Evolutionary conservation across 805 yeast genomes (phyloP), one percentile per base, ranked within the genome.

Genomic region (Allodekkera sacchari): DNA sequence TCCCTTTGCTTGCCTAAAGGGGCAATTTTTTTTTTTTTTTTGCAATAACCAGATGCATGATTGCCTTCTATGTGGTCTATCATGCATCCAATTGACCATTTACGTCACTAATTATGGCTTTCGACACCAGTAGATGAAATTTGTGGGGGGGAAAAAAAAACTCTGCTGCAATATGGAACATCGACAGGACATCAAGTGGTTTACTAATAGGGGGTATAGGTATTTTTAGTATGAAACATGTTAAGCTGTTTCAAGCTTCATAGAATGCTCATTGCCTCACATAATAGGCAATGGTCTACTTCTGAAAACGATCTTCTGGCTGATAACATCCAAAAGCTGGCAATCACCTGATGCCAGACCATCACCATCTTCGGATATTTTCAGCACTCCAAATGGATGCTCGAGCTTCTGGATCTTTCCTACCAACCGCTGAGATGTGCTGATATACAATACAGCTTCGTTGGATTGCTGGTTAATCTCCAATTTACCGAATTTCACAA

Each of bases 241-340:
- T n/a, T n/a, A n/a, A n/a, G n/a, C n/a, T n/a, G n/a, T n/a, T n/a
- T n/a, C n/a, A n/a, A n/a, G n/a, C n/a, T n/a, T n/a, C n/a, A n/a
- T n/a, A n/a, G n/a, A n/a, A n/a, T n/a, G n/a, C n/a, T n/a, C n/a
- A n/a, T n/a, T n/a, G 34, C 41, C 16, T 61, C 50, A 79, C 88
- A 81, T 80, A 30, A 81, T 75, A 4, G 94, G 94, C 31, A 83
- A 58, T 0, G 94, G 92, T 39, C 94, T 63, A 24, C 71, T 70
- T 30, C 64, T 70, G 48, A 83, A 83, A 7, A 77, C 63, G 13
- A 81, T 53, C 46, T 77, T 79, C 38, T 68, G 64, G 20, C 56
- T 56, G 4, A 83, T 64, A 2, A 83, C 55, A 48, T 81, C 89
- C 7, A 76, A 54, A 42, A 81, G 54, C 38, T 71, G 59, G 4